phyloP scores from a whole-genome alignment of 164 flowering plant species.

The Aristolochia contorta region DNA sequence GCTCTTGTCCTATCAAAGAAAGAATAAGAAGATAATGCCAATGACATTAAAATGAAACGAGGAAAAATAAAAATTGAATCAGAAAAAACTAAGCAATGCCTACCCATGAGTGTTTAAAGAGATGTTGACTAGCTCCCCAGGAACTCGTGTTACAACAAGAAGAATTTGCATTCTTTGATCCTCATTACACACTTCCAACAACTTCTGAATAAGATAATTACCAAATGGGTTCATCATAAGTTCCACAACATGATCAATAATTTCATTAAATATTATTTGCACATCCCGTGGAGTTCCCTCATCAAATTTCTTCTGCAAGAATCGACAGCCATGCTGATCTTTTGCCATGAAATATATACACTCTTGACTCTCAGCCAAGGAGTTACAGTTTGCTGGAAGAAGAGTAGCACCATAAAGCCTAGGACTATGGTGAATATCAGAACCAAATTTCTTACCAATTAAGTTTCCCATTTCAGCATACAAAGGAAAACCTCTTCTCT shows the following conservation, averaged over 20 bases:
- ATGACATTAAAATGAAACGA: not conserved
- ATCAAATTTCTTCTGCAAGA: slow-evolving; percentile 54
- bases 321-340: slow-evolving; percentile 77
- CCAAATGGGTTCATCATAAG: slow-evolving; percentile 85
- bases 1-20: slow-evolving; percentile 55
- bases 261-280: slow-evolving; percentile 45
- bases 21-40: not conserved
- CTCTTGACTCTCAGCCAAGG: slow-evolving; percentile 37
- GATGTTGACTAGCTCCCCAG: slow-evolving; percentile 53
- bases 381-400: slow-evolving; percentile 19
- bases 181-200: slow-evolving; percentile 66
- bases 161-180: slow-evolving; percentile 59
- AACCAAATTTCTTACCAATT: slow-evolving; percentile 16
- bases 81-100: not conserved
- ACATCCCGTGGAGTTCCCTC: slow-evolving; percentile 45
- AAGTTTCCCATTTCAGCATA: slow-evolving; percentile 3
- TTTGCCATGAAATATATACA: slow-evolving; percentile 47
- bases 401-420: not conserved
- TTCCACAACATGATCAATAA: slow-evolving; percentile 54
- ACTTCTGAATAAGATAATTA: slow-evolving; percentile 81
- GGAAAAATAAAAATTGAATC: not conserved
- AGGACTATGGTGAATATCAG: no score
- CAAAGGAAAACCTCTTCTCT: slow-evolving; percentile 5
- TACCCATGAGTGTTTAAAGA: slow-evolving; percentile 82
- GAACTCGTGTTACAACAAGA: slow-evolving; percentile 29